Percentiles rank a stretch among this genome's conserved stretches.
These are phyloP conservation scores for Populus davidiana DNA, from an alignment of 345 rosid species.

Conservation along the genomic window DNA sequence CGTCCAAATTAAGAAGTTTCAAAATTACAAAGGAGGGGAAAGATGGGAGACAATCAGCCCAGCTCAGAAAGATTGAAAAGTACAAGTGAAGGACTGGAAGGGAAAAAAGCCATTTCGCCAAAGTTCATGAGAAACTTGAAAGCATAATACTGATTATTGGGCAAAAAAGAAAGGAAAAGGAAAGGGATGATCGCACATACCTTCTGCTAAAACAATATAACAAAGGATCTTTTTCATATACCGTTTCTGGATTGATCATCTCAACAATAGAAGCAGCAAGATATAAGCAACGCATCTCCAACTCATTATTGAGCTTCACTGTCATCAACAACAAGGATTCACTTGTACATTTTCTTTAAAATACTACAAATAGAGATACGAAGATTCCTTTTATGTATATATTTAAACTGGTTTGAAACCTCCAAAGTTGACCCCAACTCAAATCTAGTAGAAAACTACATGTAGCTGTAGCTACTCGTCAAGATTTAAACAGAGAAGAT, in stretches of 20 bases:
- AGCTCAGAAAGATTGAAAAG: no score
- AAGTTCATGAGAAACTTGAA: background rate
- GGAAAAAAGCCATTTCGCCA: no score
- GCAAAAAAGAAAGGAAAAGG: background rate
- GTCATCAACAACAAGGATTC: background rate
- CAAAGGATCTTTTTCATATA: background rate
- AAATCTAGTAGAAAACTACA: background rate
- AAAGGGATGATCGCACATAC: background rate
- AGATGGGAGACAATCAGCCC: no score
- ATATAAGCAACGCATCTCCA: background rate
- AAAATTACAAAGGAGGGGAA: no score
- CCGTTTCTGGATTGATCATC: background rate
- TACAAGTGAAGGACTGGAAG: no score
- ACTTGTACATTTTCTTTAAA: background rate
- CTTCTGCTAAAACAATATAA: background rate
- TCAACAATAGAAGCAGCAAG: background rate
- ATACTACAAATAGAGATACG: background rate
- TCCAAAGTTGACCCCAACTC: background rate
- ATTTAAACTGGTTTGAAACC: background rate
- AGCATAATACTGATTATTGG: background rate
- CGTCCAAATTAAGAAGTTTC: no score
- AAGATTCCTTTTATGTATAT: background rate
- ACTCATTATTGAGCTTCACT: background rate
- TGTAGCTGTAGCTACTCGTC: constrained; percentile 35
- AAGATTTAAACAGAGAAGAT: constrained; percentile 58